phyloP scores from a whole-genome alignment of 371 early-diverging fungal species.

The Circinella minor region DNA sequence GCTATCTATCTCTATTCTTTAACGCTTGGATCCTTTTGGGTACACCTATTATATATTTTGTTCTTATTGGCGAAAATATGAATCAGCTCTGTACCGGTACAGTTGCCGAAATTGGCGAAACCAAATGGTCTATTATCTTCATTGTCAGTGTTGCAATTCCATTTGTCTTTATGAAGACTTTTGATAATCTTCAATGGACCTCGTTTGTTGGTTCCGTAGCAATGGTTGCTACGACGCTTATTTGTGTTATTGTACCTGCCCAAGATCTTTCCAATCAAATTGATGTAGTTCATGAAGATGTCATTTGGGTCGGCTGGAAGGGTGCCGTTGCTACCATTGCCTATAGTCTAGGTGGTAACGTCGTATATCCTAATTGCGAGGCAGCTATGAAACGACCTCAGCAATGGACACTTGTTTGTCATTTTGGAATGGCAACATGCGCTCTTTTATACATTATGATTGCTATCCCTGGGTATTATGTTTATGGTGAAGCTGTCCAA shows the following conservation, averaged over 20 bases:
- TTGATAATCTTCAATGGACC: constrained; percentile 66
- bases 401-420: constrained; percentile 72
- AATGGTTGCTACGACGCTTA: constrained; percentile 46
- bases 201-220: constrained; percentile 62
- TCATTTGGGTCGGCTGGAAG: constrained; percentile 57
- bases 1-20: constrained; percentile 54
- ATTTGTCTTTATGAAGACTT: constrained; percentile 57
- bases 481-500: constrained; percentile 71
- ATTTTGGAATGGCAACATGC: constrained; percentile 71
- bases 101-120: constrained; percentile 36
- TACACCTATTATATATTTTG: constrained; percentile 60
- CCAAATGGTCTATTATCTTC: constrained; percentile 70
- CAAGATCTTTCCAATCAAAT: constrained; percentile 25
- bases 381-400: constrained; percentile 79
- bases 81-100: constrained; percentile 43
- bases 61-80: constrained; percentile 57
- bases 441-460: constrained; percentile 76
- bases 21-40: constrained; percentile 62
- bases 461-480: constrained; percentile 78
- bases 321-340: constrained; percentile 67
- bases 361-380: constrained; percentile 85
- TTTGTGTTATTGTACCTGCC: constrained; percentile 44
- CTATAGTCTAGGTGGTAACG: constrained; percentile 82
- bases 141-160: constrained; percentile 57
- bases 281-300: constrained; percentile 34